phyloP scores from a whole-genome alignment of 148 eudicot genomes.

The Chenopodium quinoa region DNA sequence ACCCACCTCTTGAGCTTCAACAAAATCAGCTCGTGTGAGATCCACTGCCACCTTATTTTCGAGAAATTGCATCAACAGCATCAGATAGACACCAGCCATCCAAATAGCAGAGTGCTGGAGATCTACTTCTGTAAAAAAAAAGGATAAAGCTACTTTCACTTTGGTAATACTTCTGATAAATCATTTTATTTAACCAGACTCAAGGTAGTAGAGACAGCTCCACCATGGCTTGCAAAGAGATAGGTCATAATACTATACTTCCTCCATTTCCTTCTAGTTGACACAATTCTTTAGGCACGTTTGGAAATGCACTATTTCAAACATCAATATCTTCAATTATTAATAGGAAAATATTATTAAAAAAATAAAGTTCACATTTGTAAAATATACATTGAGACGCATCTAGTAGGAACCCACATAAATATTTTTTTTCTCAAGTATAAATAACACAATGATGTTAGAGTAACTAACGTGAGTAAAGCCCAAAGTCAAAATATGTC shows the following conservation, averaged over 20 bases:
- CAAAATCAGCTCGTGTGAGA: constrained; percentile 88
- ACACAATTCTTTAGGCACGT: too few relatives aligned
- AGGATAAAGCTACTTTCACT: constrained; percentile 17
- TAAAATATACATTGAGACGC: too few relatives aligned
- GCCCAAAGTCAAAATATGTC: too few relatives aligned
- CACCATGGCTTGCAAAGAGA: neutral
- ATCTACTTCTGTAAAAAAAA: constrained; percentile 67
- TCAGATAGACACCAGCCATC: constrained; percentile 89
- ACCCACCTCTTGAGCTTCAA: constrained; percentile 97
- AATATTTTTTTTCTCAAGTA: too few relatives aligned
- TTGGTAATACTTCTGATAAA: neutral
- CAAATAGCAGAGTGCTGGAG: constrained; percentile 92
- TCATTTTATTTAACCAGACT: neutral
- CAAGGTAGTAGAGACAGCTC: neutral
- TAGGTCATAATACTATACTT: neutral
- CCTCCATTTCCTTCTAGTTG: too few relatives aligned
- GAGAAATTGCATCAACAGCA: constrained; percentile 94
- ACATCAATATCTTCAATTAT: too few relatives aligned
- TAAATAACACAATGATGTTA: too few relatives aligned
- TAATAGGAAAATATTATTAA: too few relatives aligned
- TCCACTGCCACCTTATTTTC: constrained; percentile 96
- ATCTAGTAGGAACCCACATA: too few relatives aligned
- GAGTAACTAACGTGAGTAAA: too few relatives aligned
- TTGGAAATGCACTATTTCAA: too few relatives aligned
- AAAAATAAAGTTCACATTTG: too few relatives aligned